Evolutionary conservation across 129 eudicot species (phyloP), one percentile per base, ranked within the genome.

Genomic region (Lactuca sativa): DNA sequence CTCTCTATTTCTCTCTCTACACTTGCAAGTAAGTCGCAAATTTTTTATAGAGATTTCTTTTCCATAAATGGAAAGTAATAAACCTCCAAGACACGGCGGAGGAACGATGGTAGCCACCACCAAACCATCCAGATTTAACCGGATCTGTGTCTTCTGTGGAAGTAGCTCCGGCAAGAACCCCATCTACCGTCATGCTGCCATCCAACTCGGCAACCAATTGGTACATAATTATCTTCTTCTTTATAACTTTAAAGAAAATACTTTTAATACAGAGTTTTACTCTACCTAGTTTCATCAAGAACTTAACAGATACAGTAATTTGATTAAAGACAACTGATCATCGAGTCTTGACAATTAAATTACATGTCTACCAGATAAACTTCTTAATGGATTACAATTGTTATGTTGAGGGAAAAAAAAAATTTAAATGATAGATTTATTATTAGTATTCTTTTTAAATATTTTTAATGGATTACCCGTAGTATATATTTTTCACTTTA

Each of bases 111-210:
- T 61, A n/a, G 44, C 51, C 51, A 53, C 60, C 71, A 6, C 13
- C 4, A 64, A 61, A 69, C 53, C 75, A 2, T 91, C 97, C 7
- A 78, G 95, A 71, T 91, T 88, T 76, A 85, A 66, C 52, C 81
- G 96, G 16, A 82, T 91, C 4, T 91, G 97, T 80, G 97, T 91
- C 68, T 91, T 91, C 77, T 91, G 97, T 66, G 97, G 97, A 1
- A 88, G 96, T 67, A 88, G 97, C 78, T 84, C 96, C 0, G 97
- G 97, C 64, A 91, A 86, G 74, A 88, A 82, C 14, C 96, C 96
- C 3, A 77, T 80, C 72, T 91, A 84, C 59, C 90, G 75, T 41
- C 85, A 85, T 64, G 96, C 97, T 0, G 97, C 97, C n/a, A 25
- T 86, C 53, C 96, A 91, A 70, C 97, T 91, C 8, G 97, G 84